Evolutionary conservation across 768 basidiomycete species (phyloP), one percentile per base, ranked within the genome.

Genomic region (Mycena chlorophos): DNA sequence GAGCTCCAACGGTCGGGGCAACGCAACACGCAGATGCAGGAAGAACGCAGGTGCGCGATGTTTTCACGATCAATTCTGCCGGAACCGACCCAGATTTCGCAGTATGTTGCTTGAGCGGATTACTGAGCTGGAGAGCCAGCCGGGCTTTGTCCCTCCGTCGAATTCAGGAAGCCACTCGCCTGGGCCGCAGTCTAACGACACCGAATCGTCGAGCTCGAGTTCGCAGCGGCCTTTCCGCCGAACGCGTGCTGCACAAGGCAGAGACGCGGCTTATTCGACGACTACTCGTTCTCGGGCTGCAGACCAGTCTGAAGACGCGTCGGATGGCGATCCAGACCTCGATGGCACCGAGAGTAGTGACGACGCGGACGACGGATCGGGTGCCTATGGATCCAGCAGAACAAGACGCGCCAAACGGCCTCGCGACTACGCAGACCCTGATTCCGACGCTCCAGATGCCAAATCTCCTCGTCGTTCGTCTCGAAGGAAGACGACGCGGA

Each of bases 1-100:
- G 86, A 87, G 60, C 75, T 84, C 26, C 78, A 77, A 52, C 75
- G 76, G 26, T 85, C 86, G 22, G 82, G 82, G 46, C 84, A 87
- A 71, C 81, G 84, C 27, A 86, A 86, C 62, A 74, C 78, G 50
- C 79, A 78, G 60, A 81, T 85, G 69, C 75, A 79, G 39, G 76
- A 83, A 62, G 87, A 90, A 66, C 71, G 80, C 75, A 78, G 79
- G 88, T 88, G 65, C 56, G 84, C 76, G 37, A 51, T 14, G 56
- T 19, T 59, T 60, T 42, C 31, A 17, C 49, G 30, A 22, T 29
- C 31, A 10, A 37, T 26, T 37, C 19, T 40, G n/a, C 25, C n/a
- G 14, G 39, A 23, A 34, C 27, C 52, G 39, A 60, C 52, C 27
- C 22, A 50, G 49, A n/a, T 16, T 27, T 27, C 23, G 29, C 60